Evolutionary conservation across 306 rosid genomes (phyloP).

Genomic region (Rosa persica): DNA sequence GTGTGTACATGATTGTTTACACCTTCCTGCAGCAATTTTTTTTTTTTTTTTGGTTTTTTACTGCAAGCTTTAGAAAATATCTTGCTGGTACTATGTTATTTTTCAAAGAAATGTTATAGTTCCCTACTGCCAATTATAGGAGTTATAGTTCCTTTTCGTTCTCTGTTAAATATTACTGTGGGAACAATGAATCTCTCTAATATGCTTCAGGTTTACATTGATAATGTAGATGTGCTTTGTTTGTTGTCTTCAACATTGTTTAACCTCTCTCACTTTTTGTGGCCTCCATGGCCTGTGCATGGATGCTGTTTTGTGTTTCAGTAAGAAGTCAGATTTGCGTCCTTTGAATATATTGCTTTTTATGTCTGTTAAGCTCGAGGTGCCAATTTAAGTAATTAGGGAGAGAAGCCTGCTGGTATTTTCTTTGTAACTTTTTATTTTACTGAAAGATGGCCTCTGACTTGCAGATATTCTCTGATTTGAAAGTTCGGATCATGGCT

Average conservation of each 20-base stretch:
- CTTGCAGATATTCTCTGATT: conserved; percentile 56
- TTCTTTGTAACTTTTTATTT: background rate
- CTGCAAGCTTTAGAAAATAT: background rate
- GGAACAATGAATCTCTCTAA: background rate
- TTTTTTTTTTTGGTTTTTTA: background rate
- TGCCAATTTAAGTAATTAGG: background rate
- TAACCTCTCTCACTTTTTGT: background rate
- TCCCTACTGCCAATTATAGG: background rate
- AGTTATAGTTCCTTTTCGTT: background rate
- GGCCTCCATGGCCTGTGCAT: background rate
- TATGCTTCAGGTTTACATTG: background rate
- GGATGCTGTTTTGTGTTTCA: background rate
- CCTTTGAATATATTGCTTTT: background rate
- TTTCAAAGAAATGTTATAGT: background rate
- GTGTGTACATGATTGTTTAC: background rate
- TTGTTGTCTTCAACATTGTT: conserved; percentile 2
- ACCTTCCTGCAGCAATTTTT: background rate
- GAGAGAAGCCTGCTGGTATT: background rate
- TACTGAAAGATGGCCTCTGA: conserved; percentile 8
- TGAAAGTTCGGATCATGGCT: conserved; percentile 53
- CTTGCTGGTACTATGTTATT: background rate
- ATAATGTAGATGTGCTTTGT: background rate
- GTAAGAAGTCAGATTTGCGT: background rate
- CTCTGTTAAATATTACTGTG: background rate
- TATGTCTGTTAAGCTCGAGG: background rate